Evolutionary conservation across 1,284 basidiomycete genomes (phyloP).

Genomic region (Coniferiporia sulphurascens): DNA sequence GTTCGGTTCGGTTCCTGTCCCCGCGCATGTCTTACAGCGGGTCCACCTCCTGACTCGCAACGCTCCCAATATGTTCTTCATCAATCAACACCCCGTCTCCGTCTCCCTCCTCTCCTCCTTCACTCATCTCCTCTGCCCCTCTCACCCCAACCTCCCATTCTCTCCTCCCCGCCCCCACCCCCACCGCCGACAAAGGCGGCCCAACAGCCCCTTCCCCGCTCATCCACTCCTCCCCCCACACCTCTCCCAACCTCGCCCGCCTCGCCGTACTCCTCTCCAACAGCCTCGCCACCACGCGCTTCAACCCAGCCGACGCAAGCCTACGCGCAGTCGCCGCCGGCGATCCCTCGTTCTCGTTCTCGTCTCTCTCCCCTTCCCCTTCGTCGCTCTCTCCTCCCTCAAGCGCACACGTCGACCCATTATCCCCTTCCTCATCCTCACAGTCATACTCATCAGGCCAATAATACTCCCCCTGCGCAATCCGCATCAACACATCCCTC

Average conservation of each 20-base stretch:
- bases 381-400: slow-evolving; percentile 25
- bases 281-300: slow-evolving; percentile 53
- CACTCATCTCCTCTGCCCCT: too few relatives aligned
- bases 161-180: neutral
- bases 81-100: neutral
- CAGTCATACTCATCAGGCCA: slow-evolving; percentile 46
- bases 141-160: too few relatives aligned
- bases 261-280: slow-evolving; percentile 66
- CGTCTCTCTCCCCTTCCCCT: slow-evolving; percentile 23
- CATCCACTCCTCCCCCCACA: slow-evolving; percentile 73
- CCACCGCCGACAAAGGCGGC: neutral
- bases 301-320: slow-evolving; percentile 43
- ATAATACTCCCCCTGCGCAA: slow-evolving; percentile 71
- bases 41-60: slow-evolving; percentile 15
- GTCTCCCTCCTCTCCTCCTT: neutral
- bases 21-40: too few relatives aligned
- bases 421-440: slow-evolving; percentile 5
- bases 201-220: slow-evolving; percentile 15
- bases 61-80: slow-evolving; percentile 17
- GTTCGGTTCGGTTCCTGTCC: too few relatives aligned
- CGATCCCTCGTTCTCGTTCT: slow-evolving; percentile 18
- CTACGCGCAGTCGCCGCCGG: slow-evolving; percentile 27
- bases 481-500: slow-evolving; percentile 61
- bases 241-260: slow-evolving; percentile 50
- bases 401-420: slow-evolving; percentile 17